phyloP scores from a whole-genome alignment of 768 basidiomycete genomes.

The Vararia minispora region DNA sequence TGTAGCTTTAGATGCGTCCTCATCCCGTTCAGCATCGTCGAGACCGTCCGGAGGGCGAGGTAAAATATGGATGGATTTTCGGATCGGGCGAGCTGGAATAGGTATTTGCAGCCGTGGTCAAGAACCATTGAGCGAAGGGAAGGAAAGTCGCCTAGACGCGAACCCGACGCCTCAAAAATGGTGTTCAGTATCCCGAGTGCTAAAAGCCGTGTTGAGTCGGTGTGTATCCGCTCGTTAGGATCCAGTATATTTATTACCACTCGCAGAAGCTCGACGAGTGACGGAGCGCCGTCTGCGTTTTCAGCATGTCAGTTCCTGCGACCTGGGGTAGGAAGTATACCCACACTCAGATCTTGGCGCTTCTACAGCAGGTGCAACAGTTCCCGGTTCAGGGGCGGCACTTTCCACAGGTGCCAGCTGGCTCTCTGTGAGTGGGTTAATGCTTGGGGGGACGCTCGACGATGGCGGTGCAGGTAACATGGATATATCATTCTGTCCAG shows the following conservation, averaged over 20 bases:
- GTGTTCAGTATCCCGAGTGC: slow-evolving; percentile 82
- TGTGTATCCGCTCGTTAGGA: slow-evolving; percentile 89
- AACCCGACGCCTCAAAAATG: slow-evolving; percentile 78
- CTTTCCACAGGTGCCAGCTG: too few species aligned
- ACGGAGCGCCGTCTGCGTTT: slow-evolving; percentile 73
- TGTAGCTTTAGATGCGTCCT: slow-evolving; percentile 82
- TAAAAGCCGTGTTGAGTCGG: slow-evolving; percentile 87
- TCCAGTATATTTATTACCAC: slow-evolving; percentile 94
- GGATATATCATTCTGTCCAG: too few species aligned
- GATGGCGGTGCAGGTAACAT: too few species aligned
- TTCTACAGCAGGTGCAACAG: too few species aligned
- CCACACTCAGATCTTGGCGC: too few species aligned
- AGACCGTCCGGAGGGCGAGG: slow-evolving; percentile 71
- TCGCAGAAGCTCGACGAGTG: slow-evolving; percentile 83
- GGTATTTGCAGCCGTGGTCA: slow-evolving; percentile 89
- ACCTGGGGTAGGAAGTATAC: too few species aligned
- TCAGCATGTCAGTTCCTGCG: too few species aligned
- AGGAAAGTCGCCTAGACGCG: slow-evolving; percentile 63
- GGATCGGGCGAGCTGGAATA: slow-evolving; percentile 93
- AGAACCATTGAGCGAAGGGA: slow-evolving; percentile 68
- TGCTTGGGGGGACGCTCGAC: too few species aligned
- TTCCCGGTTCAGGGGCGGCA: too few species aligned
- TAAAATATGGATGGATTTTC: slow-evolving; percentile 76
- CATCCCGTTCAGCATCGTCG: slow-evolving; percentile 84
- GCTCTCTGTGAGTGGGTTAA: too few species aligned